Conservation (phyloP, 2,329 filamentous ascomycete species). For the Pseudohalonectria lignicola region DNA sequence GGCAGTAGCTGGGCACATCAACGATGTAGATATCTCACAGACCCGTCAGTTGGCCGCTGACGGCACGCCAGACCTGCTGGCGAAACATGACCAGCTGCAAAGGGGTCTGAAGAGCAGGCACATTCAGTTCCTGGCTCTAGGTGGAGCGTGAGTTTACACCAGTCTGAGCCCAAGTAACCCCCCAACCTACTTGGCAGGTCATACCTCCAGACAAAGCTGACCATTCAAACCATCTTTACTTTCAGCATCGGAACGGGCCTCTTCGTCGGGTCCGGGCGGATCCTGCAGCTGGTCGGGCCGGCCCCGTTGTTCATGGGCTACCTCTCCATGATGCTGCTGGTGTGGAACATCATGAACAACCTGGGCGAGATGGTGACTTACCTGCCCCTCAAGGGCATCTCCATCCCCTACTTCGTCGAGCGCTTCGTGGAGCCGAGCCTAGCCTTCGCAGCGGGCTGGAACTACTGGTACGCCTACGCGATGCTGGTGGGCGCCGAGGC, state of each 20-base stretch:
- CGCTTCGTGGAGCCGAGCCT: conserved; percentile 44
- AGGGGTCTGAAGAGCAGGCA: conserved; percentile 20
- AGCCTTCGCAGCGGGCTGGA: conserved; percentile 47
- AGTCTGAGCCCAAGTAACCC: no score
- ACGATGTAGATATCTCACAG: conserved; percentile 1
- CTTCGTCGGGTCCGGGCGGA: conserved; percentile 15
- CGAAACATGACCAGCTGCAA: conserved; percentile 18
- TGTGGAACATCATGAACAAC: conserved; percentile 41
- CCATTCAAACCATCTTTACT: no score
- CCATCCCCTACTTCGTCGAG: conserved; percentile 40
- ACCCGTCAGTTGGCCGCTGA: conserved; percentile 1
- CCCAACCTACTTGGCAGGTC: neutral
- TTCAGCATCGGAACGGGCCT: conserved; percentile 18
- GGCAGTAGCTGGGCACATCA: neutral
- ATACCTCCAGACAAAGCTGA: neutral
- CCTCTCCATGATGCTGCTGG: conserved; percentile 39
- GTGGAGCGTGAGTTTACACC: conserved; percentile 9
- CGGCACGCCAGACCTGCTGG: conserved; percentile 13
- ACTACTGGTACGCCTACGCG: conserved; percentile 56
- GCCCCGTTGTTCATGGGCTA: conserved; percentile 64
- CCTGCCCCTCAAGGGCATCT: conserved; percentile 44
- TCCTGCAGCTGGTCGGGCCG: conserved; percentile 32
- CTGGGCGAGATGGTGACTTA: conserved; percentile 45
- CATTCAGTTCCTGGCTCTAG: conserved; percentile 24
- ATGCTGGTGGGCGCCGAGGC: conserved; percentile 39